phyloP scores from a whole-genome alignment of 306 rosid genomes.

The Castanea crenata region DNA sequence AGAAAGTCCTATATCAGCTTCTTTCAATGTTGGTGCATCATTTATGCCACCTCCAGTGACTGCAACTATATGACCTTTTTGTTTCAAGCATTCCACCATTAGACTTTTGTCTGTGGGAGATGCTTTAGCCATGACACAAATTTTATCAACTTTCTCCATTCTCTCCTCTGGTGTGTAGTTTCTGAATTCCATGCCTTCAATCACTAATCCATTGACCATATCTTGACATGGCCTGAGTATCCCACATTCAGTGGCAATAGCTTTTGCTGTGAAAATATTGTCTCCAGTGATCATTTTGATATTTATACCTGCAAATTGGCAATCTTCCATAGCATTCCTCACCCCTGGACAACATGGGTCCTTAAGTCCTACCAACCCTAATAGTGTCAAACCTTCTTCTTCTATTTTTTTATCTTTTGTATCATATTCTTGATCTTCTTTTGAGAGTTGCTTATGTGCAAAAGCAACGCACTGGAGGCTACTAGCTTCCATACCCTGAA shows the following conservation, averaged over 20 bases:
- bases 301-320: slow-evolving; percentile 20
- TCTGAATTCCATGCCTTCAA: slow-evolving; percentile 34
- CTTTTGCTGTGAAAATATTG: slow-evolving; percentile 32
- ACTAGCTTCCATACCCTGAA: slow-evolving; percentile 38
- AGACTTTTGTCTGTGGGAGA: slow-evolving; percentile 33
- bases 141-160: slow-evolving; percentile 29
- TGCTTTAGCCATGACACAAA: slow-evolving; percentile 41
- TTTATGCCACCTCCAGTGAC: slow-evolving; percentile 34
- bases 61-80: slow-evolving; percentile 38
- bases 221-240: slow-evolving; percentile 17
- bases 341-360: slow-evolving; percentile 33
- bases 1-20: slow-evolving; percentile 34
- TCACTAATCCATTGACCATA: background rate
- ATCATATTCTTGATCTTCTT: background rate
- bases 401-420: background rate
- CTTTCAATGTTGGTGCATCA: slow-evolving; percentile 24
- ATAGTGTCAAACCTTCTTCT: slow-evolving; percentile 18
- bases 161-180: slow-evolving; percentile 31
- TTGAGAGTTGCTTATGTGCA: slow-evolving; percentile 27
- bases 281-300: slow-evolving; percentile 38
- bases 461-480: slow-evolving; percentile 40
- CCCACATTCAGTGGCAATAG: slow-evolving; percentile 34
- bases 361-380: slow-evolving; percentile 32
- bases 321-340: slow-evolving; percentile 30
- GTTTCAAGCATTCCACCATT: slow-evolving; percentile 39